phyloP scores from a whole-genome alignment of 2,329 filamentous ascomycete species.

The Neopestalotiopsis clavispora region DNA sequence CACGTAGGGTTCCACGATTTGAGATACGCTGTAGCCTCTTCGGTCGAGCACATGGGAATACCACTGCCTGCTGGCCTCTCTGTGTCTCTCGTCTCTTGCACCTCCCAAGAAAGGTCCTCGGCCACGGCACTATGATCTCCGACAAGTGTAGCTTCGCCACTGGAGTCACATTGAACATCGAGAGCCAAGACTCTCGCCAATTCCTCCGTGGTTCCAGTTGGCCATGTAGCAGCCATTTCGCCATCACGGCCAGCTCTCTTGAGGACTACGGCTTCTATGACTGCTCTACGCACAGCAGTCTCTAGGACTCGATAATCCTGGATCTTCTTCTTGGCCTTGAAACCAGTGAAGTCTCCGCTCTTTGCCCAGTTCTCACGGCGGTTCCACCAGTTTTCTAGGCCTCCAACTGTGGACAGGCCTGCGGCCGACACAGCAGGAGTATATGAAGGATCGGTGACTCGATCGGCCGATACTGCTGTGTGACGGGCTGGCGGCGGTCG shows the following conservation, averaged over 20 bases:
- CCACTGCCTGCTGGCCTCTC: constrained; percentile 3
- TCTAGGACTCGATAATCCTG: constrained; percentile 51
- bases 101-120: constrained; percentile 34
- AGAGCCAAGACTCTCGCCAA: constrained; percentile 41
- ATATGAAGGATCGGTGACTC: constrained; percentile 45
- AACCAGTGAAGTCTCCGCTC: constrained; percentile 50
- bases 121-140: constrained; percentile 42
- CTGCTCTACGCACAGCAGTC: constrained; percentile 53
- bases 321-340: constrained; percentile 44
- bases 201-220: constrained; percentile 35
- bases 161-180: constrained; percentile 41
- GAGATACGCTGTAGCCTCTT: constrained; percentile 48
- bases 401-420: constrained; percentile 52
- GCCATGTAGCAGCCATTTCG: constrained; percentile 29
- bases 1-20: constrained; percentile 59
- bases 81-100: constrained; percentile 27
- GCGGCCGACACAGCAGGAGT: constrained; percentile 50
- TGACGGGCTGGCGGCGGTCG: constrained; percentile 28
- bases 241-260: constrained; percentile 36
- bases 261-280: constrained; percentile 57
- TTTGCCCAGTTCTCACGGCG: constrained; percentile 55
- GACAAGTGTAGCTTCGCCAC: constrained; percentile 45
- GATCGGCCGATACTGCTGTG: constrained; percentile 32
- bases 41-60: constrained; percentile 29
- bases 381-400: constrained; percentile 59